Conservation (phyloP, 139 green algal species). For the Coccomyxa sp. region DNA sequence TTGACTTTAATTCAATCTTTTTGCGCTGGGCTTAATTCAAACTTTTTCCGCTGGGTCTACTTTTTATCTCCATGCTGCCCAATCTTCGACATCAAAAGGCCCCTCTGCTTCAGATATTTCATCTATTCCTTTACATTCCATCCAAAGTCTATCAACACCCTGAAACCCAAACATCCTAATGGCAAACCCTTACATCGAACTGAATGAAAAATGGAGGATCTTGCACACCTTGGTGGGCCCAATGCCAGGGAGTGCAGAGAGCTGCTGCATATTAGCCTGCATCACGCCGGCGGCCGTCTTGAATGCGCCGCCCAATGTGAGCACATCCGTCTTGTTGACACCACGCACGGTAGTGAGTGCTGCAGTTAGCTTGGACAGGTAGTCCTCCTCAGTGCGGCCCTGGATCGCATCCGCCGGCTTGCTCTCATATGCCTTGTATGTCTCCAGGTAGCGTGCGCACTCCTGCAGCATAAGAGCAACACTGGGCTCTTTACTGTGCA, state of each 20-base stretch:
- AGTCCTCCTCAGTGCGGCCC: slow-evolving; percentile 66
- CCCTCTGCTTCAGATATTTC: too few species aligned
- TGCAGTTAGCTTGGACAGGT: slow-evolving; percentile 61
- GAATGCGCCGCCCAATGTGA: slow-evolving; percentile 54
- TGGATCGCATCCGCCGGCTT: slow-evolving; percentile 82
- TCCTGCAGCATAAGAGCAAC: slow-evolving; percentile 48
- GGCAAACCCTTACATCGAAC: too few species aligned
- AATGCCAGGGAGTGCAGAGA: slow-evolving; percentile 75
- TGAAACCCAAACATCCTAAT: too few species aligned
- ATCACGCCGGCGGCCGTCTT: slow-evolving; percentile 42
- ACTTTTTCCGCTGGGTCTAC: too few species aligned
- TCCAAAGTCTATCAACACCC: too few species aligned
- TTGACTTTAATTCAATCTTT: too few species aligned
- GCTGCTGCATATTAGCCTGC: slow-evolving; percentile 45
- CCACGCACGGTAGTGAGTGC: slow-evolving; percentile 58
- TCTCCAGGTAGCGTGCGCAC: slow-evolving; percentile 90
- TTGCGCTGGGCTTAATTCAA: too few species aligned
- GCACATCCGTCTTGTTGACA: slow-evolving; percentile 77
- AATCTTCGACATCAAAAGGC: too few species aligned
- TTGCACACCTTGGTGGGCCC: slow-evolving; percentile 79
- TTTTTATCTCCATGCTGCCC: too few species aligned
- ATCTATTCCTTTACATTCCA: too few species aligned
- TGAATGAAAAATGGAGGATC: too few species aligned
- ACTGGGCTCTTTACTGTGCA: neutral
- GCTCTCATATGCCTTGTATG: slow-evolving; percentile 86